Base-by-base conservation (phyloP, 2,329 filamentous ascomycete genomes). In the Fusarium sp. region DNA sequence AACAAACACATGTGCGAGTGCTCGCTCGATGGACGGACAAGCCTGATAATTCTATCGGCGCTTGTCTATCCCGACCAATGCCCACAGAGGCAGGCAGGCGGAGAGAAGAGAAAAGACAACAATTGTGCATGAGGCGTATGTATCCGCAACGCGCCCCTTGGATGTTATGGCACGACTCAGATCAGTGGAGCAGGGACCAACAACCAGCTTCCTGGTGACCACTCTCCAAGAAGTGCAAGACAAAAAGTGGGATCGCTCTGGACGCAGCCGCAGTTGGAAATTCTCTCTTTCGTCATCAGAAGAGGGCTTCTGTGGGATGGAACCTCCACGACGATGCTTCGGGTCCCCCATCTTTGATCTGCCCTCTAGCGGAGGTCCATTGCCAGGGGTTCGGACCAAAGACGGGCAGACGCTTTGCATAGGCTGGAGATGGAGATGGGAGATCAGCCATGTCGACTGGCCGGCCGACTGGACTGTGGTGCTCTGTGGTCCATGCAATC, bases 71-170 rank as follows among this genome's bases (percentile, higher is more conserved):
- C 47, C 45, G 50, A 18, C 54, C 38, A 62, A 58, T 62, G 57
- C 37, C 60, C 61, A 65, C 58, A 64, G 64, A 68, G 50, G 34
- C 57, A 69, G 57, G 64, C 73, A 72, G 54, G 65, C 71, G 47
- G 75, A 75, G 75, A 58, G 70, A 77, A 77, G 75, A 72, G 73
- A 69, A 59, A 76, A 52, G 27, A 76, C 69, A 64, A 56, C 50
- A 74, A 45, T 50, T 61, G 69, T 65, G 60, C 69, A 52, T 64
- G 52, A 69, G 60, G 71, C 52, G 64, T 34, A 58, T 69, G 62
- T 72, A 74, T 74, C 62, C 61, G 69, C 62, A 74, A 72, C 65
- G 62, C 65, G 45, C 68, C 47, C 62, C 59, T 66, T 66, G n/a
- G 61, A 64, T 34, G 64, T 45, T 42, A 70, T 57, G 68, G 29